These are phyloP conservation scores for Botrytis aclada DNA, from an alignment of 2,329 filamentous ascomycete genomes.

Conservation along the genomic window DNA sequence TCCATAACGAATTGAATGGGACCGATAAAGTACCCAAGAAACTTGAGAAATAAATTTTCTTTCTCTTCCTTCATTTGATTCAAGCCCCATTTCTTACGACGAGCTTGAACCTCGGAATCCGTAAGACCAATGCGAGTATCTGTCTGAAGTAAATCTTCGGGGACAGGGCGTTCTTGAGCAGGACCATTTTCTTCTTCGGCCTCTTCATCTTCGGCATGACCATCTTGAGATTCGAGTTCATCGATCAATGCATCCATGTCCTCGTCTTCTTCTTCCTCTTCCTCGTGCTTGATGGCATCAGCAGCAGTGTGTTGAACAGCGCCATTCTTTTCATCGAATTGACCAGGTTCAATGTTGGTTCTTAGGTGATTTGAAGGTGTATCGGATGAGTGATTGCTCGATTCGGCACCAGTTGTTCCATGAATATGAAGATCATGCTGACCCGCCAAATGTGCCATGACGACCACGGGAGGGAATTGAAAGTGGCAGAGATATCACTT, in stretches of 20 bases:
- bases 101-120: conserved; percentile 61
- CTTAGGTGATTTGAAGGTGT: conserved; percentile 44
- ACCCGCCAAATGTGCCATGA: neutral
- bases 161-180: conserved; percentile 56
- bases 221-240: conserved; percentile 80
- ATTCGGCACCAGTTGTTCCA: conserved; percentile 15
- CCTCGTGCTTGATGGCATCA: conserved; percentile 38
- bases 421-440: neutral
- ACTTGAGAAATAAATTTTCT: conserved; percentile 80
- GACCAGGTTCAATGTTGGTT: conserved; percentile 62
- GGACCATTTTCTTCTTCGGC: conserved; percentile 49
- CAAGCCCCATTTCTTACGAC: conserved; percentile 71
- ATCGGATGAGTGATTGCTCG: conserved; percentile 23
- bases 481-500: neutral
- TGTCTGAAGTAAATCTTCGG: conserved; percentile 76
- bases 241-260: conserved; percentile 85
- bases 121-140: conserved; percentile 71
- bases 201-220: conserved; percentile 62
- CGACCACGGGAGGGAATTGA: neutral
- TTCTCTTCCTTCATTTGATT: conserved; percentile 93
- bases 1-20: conserved; percentile 96
- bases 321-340: conserved; percentile 59
- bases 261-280: conserved; percentile 72
- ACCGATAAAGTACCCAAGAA: conserved; percentile 77
- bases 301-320: conserved; percentile 3